Evolutionary conservation across 495 filamentous ascomycete species (phyloP), one percentile per base, ranked within the genome.

Genomic region (Friedmanniomyces endolithicus): DNA sequence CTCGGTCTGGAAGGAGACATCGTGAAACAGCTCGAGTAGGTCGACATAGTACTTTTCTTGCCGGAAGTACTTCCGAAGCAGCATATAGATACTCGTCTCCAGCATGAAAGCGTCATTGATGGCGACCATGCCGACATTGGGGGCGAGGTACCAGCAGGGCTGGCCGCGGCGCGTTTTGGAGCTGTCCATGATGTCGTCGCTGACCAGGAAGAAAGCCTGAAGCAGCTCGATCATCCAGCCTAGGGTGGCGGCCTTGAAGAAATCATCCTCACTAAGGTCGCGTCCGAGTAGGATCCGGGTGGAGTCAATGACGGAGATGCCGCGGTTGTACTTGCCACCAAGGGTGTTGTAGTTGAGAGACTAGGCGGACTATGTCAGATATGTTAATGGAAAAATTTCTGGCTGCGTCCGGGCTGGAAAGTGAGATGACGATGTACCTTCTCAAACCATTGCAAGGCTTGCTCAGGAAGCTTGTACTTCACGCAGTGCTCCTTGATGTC

Each of bases 61-160:
- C 58, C 84, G 81, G 80, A 96, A 97, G 70, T 87, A 81, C 71
- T 94, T 92, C 75, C 90, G 90, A 51, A 98, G 80, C 34, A 97
- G 81, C 7, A 82, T 68, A 75, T 90, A 98, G 71, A 98, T 96
- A 62, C 81, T 71, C 9, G 82, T 74, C 74, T 96, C 94, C 61
- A 98, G 85, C 79, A 97, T 81, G 78, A 98, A 95, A 59, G 90
- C 82, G 67, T 98, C 92, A 75, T 98, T 98, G 76, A 98, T 95
- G 64, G 92, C 94, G 63, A 95, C 76, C 79, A 88, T 85, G 62
- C 90, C 89, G 22, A 98, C 92, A 27, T 82, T 77, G 33, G 87
- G 81, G 48, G 87, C 78, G 46, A 80, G 81, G 74, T 95, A 98
- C 92, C 92, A 98, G 75, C 92, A 98, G 2, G 92, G 89, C 70